phyloP scores from a whole-genome alignment of 345 rosid genomes.

The Citrus hindsii region DNA sequence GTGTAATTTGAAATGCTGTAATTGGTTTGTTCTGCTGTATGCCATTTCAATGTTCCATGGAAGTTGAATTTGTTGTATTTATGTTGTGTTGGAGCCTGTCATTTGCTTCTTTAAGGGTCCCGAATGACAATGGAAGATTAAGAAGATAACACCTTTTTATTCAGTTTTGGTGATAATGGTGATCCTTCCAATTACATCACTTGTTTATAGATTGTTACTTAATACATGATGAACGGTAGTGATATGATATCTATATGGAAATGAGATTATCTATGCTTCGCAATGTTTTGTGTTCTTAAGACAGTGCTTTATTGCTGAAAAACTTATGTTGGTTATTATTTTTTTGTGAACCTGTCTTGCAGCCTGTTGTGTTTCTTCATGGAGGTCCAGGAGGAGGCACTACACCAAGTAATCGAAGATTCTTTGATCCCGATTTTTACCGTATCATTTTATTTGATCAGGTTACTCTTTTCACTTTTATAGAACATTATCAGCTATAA shows the following conservation, averaged over 20 bases:
- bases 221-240: not conserved
- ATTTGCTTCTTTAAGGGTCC: not conserved
- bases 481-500: not conserved
- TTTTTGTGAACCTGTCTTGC: slow-evolving; percentile 22
- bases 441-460: slow-evolving; percentile 86
- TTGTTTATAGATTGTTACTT: not conserved
- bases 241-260: not conserved
- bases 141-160: not conserved
- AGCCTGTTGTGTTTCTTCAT: slow-evolving; percentile 96
- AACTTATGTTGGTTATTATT: not conserved
- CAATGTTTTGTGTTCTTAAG: not conserved
- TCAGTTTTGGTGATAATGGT: not conserved
- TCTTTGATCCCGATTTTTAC: slow-evolving; percentile 84
- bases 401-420: slow-evolving; percentile 67
- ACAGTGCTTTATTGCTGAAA: not conserved
- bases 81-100: not conserved
- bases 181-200: not conserved
- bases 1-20: not conserved
- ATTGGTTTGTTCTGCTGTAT: not conserved
- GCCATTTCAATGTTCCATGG: not conserved
- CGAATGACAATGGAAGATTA: not conserved
- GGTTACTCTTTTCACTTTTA: slow-evolving; percentile 35
- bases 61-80: slow-evolving; percentile 1
- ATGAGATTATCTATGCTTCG: not conserved
- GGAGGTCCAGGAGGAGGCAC: slow-evolving; percentile 99